Percentiles rank a stretch among this genome's conserved stretches.
Conservation (phyloP, 805 yeast genomes). For the Spathaspora hagerdaliae region DNA sequence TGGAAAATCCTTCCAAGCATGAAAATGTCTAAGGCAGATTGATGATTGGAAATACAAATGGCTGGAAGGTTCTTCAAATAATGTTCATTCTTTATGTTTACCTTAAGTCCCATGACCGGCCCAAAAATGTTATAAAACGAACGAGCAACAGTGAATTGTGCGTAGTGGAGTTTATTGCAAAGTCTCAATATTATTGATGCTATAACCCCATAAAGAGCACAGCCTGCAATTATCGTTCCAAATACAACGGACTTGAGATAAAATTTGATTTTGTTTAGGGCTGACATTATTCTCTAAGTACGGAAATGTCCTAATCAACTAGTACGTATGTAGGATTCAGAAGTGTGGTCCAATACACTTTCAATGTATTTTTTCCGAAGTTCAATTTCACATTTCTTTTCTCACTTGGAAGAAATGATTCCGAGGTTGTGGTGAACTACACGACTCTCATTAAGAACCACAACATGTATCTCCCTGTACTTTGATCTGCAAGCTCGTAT, state of each 20-base stretch:
- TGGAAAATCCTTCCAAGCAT: slow-evolving; percentile 84
- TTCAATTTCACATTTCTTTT: no score
- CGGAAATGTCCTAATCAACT: no score
- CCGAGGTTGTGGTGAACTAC: no score
- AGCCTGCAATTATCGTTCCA: slow-evolving; percentile 47
- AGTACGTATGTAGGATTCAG: no score
- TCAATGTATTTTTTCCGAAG: no score
- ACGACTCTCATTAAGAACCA: no score
- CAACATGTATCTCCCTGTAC: no score
- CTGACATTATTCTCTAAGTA: no score
- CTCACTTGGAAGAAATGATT: no score
- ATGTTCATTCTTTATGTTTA: slow-evolving; percentile 66
- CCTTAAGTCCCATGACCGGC: slow-evolving; percentile 60
- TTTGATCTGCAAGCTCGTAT: no score
- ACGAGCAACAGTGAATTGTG: slow-evolving; percentile 89
- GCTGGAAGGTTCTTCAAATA: slow-evolving; percentile 59
- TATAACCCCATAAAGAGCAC: slow-evolving; percentile 73
- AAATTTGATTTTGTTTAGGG: slow-evolving; percentile 32
- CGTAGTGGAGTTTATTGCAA: slow-evolving; percentile 69
- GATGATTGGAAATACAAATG: slow-evolving; percentile 83
- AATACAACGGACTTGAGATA: slow-evolving; percentile 54
- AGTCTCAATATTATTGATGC: slow-evolving; percentile 66
- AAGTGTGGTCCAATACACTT: no score
- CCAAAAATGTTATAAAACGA: slow-evolving; percentile 67
- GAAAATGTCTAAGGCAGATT: slow-evolving; percentile 80